Evolutionary conservation across 129 eudicot genomes (phyloP).

Genomic region (Tagetes erecta): DNA sequence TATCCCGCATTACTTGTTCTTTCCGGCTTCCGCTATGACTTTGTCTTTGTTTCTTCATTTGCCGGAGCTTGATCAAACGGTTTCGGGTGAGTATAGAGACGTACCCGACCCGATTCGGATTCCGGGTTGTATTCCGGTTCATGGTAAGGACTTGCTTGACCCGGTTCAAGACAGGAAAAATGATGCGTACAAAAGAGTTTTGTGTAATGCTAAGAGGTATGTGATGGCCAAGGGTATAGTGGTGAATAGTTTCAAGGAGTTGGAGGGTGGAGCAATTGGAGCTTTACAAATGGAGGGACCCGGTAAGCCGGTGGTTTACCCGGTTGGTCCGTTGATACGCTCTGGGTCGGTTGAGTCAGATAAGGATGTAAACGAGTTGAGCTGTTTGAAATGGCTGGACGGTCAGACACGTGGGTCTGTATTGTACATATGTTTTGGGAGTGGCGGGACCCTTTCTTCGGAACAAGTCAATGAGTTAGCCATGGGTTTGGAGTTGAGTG

Average conservation of each 20-base stretch:
- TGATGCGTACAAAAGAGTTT: slow-evolving; percentile 49
- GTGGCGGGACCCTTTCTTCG: slow-evolving; percentile 61
- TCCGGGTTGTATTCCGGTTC: slow-evolving; percentile 62
- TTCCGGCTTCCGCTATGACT: slow-evolving; percentile 36
- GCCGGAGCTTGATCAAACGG: slow-evolving; percentile 44
- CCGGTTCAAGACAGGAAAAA: slow-evolving; percentile 48
- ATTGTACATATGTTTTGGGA: slow-evolving; percentile 60
- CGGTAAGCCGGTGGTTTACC: slow-evolving; percentile 43
- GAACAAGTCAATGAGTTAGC: slow-evolving; percentile 52
- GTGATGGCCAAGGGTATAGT: slow-evolving; percentile 55
- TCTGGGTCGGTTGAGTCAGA: neutral
- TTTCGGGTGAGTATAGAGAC: slow-evolving; percentile 44
- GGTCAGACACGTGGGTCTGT: slow-evolving; percentile 57
- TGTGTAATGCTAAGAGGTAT: slow-evolving; percentile 44
- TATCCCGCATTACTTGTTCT: slow-evolving; percentile 42
- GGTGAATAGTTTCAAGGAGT: slow-evolving; percentile 50
- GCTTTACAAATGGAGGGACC: slow-evolving; percentile 21
- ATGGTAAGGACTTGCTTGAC: slow-evolving; percentile 47
- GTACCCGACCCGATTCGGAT: slow-evolving; percentile 41
- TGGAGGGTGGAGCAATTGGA: slow-evolving; percentile 44
- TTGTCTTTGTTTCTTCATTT: slow-evolving; percentile 44
- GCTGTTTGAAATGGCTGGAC: slow-evolving; percentile 53
- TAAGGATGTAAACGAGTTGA: slow-evolving; percentile 23
- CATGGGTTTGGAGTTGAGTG: slow-evolving; percentile 61
- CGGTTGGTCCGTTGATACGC: slow-evolving; percentile 55